A percentile compares a stretch with the other conserved stretches of the same genome.
Evolutionary conservation across 352 stramenopile genomes (phyloP).

Genomic region (Globisporangium barbulae): DNA sequence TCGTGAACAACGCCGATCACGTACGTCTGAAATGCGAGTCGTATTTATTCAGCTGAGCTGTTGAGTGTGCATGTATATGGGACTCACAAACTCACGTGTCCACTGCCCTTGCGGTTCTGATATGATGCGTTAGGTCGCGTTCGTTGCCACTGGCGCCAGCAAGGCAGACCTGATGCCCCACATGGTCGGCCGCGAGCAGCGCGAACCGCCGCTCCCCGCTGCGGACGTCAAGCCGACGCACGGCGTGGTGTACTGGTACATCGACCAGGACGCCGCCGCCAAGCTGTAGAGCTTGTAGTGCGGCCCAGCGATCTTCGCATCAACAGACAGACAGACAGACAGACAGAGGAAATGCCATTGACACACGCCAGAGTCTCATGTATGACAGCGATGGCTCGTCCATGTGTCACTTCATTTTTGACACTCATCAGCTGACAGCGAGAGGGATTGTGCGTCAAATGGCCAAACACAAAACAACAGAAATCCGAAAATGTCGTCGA

Average conservation of each 20-base stretch:
- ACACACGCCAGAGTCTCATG: neutral
- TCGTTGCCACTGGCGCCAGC: slow-evolving; percentile 85
- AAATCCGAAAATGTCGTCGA: slow-evolving; percentile 1
- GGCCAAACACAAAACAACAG: neutral
- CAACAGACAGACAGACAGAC: neutral
- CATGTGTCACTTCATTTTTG: neutral
- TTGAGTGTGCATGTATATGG: neutral
- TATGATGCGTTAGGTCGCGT: slow-evolving; percentile 63
- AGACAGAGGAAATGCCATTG: neutral
- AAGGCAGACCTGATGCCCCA: slow-evolving; percentile 89
- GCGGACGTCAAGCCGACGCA: slow-evolving; percentile 66
- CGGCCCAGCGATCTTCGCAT: neutral
- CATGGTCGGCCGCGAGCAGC: slow-evolving; percentile 66
- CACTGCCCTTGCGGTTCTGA: neutral
- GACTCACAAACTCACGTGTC: neutral
- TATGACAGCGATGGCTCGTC: neutral
- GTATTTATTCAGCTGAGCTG: slow-evolving; percentile 7
- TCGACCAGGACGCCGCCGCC: slow-evolving; percentile 72
- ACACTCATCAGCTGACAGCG: slow-evolving; percentile 2
- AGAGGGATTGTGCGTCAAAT: slow-evolving; percentile 8
- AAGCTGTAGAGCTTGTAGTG: slow-evolving; percentile 41
- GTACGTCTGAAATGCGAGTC: slow-evolving; percentile 30
- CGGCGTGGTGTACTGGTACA: slow-evolving; percentile 83
- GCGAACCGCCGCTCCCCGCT: slow-evolving; percentile 60
- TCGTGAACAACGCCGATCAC: slow-evolving; percentile 90